Percentiles rank a stretch among this genome's conserved stretches.
phyloP scores from a whole-genome alignment of 352 stramenopile species.

The Pythium insidiosum region DNA sequence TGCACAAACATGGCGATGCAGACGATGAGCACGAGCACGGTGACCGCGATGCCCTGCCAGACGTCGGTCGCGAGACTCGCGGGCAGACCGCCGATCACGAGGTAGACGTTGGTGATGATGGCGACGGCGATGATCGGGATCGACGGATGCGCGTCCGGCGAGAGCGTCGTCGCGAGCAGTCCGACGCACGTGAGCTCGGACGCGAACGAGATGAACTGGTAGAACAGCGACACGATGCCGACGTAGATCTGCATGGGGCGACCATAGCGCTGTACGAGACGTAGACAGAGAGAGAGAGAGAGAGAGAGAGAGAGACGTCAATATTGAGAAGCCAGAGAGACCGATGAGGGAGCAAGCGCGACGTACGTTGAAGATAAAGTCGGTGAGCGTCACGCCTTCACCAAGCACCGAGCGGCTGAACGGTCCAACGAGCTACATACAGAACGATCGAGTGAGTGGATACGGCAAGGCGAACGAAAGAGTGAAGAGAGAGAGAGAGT shows the following conservation, averaged over 20 bases:
- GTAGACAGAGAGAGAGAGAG: not conserved
- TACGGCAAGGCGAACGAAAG: no score
- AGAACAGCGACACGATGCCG: conserved; percentile 59
- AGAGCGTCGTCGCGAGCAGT: conserved; percentile 38
- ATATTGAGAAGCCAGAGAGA: no score
- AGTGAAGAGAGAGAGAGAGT: not conserved
- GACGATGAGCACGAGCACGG: conserved; percentile 45
- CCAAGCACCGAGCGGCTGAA: conserved; percentile 51
- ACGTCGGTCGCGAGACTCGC: conserved; percentile 69
- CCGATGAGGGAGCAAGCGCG: no score
- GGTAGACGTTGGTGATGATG: conserved; percentile 66
- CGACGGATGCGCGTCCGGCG: conserved; percentile 34
- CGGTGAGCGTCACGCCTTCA: conserved; percentile 64
- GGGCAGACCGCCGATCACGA: conserved; percentile 61
- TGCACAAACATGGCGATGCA: conserved; percentile 52
- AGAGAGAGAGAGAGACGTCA: not conserved
- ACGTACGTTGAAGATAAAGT: conserved; percentile 46
- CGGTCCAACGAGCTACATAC: conserved; percentile 35
- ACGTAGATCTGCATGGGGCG: conserved; percentile 63
- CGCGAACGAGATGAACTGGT: conserved; percentile 75
- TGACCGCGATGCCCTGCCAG: conserved; percentile 59
- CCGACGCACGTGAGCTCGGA: conserved; percentile 65
- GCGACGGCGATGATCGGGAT: conserved; percentile 50
- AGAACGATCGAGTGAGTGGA: no score
- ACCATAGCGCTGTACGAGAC: conserved; percentile 36